Percentiles rank a stretch among this genome's conserved stretches.
Evolutionary conservation across 78 protist genomes (phyloP).

Genomic region (Parvularia atlantis): DNA sequence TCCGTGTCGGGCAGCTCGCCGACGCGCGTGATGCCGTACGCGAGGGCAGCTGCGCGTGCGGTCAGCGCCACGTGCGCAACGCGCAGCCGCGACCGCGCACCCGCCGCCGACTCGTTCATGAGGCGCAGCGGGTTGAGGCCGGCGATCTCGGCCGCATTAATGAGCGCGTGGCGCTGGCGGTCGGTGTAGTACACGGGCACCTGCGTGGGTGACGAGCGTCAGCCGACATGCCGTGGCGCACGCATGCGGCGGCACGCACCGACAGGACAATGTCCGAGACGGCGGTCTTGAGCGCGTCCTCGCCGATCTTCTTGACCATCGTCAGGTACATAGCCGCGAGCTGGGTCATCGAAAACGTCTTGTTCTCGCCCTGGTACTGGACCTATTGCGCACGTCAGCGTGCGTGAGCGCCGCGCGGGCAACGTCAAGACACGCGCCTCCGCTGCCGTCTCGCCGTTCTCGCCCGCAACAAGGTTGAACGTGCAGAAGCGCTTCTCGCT

Average conservation of each 20-base stretch:
- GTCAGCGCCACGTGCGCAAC: too few species aligned
- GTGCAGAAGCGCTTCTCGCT: constrained; percentile 15
- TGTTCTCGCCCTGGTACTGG: constrained; percentile 35
- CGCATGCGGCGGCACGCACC: too few species aligned
- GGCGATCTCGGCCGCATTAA: constrained; percentile 78
- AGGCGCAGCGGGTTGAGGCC: constrained; percentile 74
- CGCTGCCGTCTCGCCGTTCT: constrained; percentile 7
- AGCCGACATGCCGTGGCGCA: too few species aligned
- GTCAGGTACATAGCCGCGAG: constrained; percentile 68
- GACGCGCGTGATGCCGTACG: constrained; percentile 76
- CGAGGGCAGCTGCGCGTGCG: constrained; percentile 71
- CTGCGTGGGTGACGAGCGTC: background rate
- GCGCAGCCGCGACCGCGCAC: background rate
- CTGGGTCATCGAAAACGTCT: constrained; percentile 47
- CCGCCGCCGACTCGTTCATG: constrained; percentile 80
- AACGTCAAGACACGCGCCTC: background rate
- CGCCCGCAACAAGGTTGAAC: constrained; percentile 4
- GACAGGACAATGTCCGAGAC: constrained; percentile 61
- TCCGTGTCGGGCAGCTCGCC: constrained; percentile 50
- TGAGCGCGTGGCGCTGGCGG: constrained; percentile 71
- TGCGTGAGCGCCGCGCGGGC: background rate
- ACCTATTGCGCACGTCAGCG: constrained; percentile 19
- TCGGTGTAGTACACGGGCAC: constrained; percentile 77
- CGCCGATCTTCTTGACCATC: constrained; percentile 51
- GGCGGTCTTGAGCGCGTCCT: constrained; percentile 28